A percentile compares a stretch with the other conserved stretches of the same genome.
These are phyloP conservation scores for Euphrasia confusa DNA, from an alignment of 257 asterid genomes.

Conservation along the genomic window DNA sequence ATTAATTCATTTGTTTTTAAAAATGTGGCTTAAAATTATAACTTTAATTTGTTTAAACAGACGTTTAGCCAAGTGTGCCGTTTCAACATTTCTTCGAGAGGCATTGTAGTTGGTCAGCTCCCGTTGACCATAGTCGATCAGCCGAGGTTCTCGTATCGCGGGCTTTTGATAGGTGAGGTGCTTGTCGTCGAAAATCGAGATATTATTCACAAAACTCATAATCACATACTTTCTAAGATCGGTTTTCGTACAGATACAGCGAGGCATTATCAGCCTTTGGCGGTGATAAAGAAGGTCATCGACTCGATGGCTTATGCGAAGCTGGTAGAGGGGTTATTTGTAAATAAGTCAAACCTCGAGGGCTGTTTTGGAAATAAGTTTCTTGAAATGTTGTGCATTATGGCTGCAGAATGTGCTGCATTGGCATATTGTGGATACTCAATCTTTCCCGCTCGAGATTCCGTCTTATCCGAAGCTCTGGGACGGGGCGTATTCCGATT, in stretches of 20 bases:
- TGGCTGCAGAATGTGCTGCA: slow-evolving; percentile 84
- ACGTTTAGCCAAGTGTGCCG: slow-evolving; percentile 93
- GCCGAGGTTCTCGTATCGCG: slow-evolving; percentile 88
- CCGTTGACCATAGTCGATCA: slow-evolving; percentile 80
- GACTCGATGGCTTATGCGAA: slow-evolving; percentile 92
- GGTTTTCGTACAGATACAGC: slow-evolving; percentile 59
- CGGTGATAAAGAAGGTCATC: slow-evolving; percentile 80
- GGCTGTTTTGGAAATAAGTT: too few relatives aligned
- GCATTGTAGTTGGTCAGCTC: slow-evolving; percentile 59
- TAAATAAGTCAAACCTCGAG: too few relatives aligned
- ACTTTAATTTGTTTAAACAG: slow-evolving; percentile 33
- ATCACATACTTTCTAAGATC: too few relatives aligned
- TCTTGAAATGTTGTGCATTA: too few relatives aligned
- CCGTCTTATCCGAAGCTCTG: slow-evolving; percentile 89
- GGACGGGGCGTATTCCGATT: slow-evolving; percentile 67
- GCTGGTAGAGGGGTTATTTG: slow-evolving; percentile 41
- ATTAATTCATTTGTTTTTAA: not conserved
- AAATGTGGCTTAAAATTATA: not conserved
- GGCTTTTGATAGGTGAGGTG: slow-evolving; percentile 78
- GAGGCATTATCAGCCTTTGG: slow-evolving; percentile 74
- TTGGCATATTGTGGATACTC: slow-evolving; percentile 96
- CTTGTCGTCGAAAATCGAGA: not conserved
- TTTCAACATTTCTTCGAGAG: slow-evolving; percentile 47
- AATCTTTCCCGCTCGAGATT: slow-evolving; percentile 89
- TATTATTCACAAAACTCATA: too few relatives aligned